Base-by-base conservation (phyloP, 306 rosid genomes). In the Cicer arietinum region DNA sequence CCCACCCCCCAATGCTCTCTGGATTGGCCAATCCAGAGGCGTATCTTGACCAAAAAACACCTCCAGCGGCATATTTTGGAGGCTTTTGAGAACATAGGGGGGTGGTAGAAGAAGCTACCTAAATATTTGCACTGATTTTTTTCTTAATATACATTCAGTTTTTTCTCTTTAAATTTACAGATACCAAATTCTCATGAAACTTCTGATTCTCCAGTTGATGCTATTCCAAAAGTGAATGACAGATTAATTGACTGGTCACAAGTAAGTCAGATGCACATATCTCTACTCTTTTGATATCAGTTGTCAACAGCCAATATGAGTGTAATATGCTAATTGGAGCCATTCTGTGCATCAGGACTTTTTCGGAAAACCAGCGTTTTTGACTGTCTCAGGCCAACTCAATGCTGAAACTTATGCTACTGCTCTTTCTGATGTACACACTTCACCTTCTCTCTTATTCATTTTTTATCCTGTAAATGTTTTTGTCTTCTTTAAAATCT, bases 381-480 rank as follows among this genome's bases (percentile, higher is more conserved):
- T 94, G 88, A 94, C 98, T 7, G 98, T 91, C 67, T 90, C 98
- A 13, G 98, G 97, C 71, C 98, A 94, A 74, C 98, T 94, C 69
- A 94, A 94, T 80, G 97, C 95, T 66, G 98, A 94, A 86, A 86
- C 98, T 75, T 91, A 91, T 58, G 98, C 98, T 43, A 91, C 98
- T 81, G 93, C 98, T 68, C 97, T 94, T 71, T 91, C 96, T 80
- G 97, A 94, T 82, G 98, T 91, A 89, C 53, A 62, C 63, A 37
- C 14, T 12, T 20, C 18, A 17, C 73, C 44, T 81, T 51, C 72
- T 66, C 48, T 52, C 37, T 43, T 20, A 47, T 39, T 12, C 20
- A 10, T 16, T 50, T 9, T 43, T 57, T 45, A 12, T 7, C 57
- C 54, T 45, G 22, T 67, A 51, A 35, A 52, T 68, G 25, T 53